A percentile compares a stretch with the other conserved stretches of the same genome.
Conservation (phyloP, 2,329 filamentous ascomycete species). For the Exophiala bonariae region DNA sequence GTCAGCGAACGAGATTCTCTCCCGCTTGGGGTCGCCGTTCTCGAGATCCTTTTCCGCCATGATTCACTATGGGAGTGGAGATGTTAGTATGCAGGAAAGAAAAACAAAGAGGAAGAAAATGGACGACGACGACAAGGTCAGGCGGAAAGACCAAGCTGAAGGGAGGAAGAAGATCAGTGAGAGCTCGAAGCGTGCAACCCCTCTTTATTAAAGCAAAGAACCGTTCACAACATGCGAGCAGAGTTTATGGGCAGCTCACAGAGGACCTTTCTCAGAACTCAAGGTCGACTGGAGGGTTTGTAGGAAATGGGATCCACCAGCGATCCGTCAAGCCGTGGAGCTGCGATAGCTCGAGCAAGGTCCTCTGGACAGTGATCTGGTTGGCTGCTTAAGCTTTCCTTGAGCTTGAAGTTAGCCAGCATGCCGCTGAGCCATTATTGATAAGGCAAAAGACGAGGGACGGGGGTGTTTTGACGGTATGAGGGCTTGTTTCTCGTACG, state of each 20-base stretch:
- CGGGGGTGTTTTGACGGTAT: conserved; percentile 15
- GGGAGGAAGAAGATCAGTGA: conserved; percentile 19
- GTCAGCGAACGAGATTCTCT: conserved; percentile 31
- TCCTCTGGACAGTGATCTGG: conserved; percentile 20
- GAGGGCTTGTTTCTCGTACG: conserved; percentile 8
- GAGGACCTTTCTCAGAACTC: conserved; percentile 17
- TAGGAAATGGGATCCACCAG: conserved; percentile 26
- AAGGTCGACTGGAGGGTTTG: conserved; percentile 25
- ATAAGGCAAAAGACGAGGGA: conserved; percentile 19
- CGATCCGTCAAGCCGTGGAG: conserved; percentile 30
- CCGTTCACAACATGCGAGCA: conserved; percentile 27
- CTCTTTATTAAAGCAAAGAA: conserved; percentile 32
- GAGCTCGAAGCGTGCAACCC: conserved; percentile 27
- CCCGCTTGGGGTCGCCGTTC: conserved; percentile 30
- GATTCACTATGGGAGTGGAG: conserved; percentile 29
- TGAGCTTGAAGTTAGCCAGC: conserved; percentile 27
- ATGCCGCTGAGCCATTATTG: conserved; percentile 31
- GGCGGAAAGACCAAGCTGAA: conserved; percentile 30
- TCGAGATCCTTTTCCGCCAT: conserved; percentile 32
- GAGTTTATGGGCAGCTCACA: conserved; percentile 26
- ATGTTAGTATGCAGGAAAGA: conserved; percentile 27
- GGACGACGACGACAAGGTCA: conserved; percentile 28
- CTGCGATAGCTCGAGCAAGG: conserved; percentile 30
- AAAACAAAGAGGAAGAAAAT: conserved; percentile 25
- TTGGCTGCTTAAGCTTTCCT: conserved; percentile 33